Evolutionary conservation across 495 filamentous ascomycete species (phyloP).

Genomic region (Penicillium odoratum): DNA sequence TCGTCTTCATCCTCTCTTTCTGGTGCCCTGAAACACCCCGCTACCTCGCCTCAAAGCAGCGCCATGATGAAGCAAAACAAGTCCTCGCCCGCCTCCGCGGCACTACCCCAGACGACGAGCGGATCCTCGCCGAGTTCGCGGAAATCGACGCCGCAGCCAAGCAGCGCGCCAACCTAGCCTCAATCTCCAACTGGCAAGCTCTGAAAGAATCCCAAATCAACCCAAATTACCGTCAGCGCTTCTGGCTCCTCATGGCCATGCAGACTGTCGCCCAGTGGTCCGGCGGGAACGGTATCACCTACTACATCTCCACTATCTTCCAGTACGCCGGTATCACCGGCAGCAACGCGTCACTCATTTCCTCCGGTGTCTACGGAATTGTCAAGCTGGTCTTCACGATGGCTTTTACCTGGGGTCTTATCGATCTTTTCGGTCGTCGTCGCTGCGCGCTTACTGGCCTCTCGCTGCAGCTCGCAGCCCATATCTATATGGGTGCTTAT

Average conservation of each 20-base stretch:
- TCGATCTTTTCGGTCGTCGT: conserved; percentile 45
- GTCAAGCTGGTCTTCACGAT: conserved; percentile 50
- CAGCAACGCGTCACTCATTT: conserved; percentile 32
- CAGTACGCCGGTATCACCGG: conserved; percentile 38
- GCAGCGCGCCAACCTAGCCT: conserved; percentile 27
- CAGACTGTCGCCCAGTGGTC: conserved; percentile 50
- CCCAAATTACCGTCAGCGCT: conserved; percentile 46
- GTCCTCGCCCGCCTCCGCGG: conserved; percentile 45
- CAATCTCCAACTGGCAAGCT: conserved; percentile 39
- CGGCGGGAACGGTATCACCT: conserved; percentile 50
- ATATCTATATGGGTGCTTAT: conserved; percentile 45
- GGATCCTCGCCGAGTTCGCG: conserved; percentile 37
- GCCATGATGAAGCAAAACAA: conserved; percentile 31
- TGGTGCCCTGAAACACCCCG: conserved; percentile 43
- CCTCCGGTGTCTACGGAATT: conserved; percentile 46
- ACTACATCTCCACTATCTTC: conserved; percentile 47
- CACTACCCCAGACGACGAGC: conserved; percentile 27
- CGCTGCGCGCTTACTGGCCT: conserved; percentile 39
- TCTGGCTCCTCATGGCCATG: conserved; percentile 47
- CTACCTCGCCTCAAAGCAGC: conserved; percentile 41
- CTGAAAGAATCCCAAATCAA: conserved; percentile 44
- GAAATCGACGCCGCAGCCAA: conserved; percentile 35
- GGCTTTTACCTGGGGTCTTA: conserved; percentile 48
- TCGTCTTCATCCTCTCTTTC: conserved; percentile 38
- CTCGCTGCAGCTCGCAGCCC: conserved; percentile 38